Evolutionary conservation across 2,329 filamentous ascomycete genomes (phyloP).

Genomic region (Dactylellina parvicollis): DNA sequence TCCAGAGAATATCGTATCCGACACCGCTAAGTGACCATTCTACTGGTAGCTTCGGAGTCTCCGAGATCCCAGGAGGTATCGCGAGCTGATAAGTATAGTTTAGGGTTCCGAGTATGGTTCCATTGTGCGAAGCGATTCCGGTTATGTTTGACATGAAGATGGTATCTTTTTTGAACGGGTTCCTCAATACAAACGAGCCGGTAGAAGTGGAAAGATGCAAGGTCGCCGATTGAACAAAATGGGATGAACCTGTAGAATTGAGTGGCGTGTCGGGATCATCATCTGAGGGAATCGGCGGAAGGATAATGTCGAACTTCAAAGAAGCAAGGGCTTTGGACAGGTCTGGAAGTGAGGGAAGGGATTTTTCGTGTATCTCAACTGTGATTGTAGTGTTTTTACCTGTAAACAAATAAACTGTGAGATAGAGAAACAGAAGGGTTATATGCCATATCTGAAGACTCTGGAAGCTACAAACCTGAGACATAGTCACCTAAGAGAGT

Average conservation of each 20-base stretch:
- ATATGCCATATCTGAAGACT: background rate
- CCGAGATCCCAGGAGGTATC: constrained; percentile 75
- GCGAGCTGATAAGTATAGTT: constrained; percentile 77
- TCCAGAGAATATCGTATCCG: constrained; percentile 82
- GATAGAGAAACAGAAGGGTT: too few relatives aligned
- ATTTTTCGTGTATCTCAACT: constrained; percentile 74
- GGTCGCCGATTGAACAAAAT: constrained; percentile 85
- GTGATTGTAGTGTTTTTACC: constrained; percentile 83
- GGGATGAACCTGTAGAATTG: constrained; percentile 57
- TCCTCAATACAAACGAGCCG: constrained; percentile 82
- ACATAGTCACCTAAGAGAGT: constrained; percentile 85
- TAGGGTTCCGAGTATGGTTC: constrained; percentile 81
- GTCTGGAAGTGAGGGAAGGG: constrained; percentile 76
- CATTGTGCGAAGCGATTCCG: constrained; percentile 85
- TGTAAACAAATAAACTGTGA: constrained; percentile 56
- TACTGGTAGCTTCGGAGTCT: constrained; percentile 81
- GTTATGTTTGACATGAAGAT: constrained; percentile 82
- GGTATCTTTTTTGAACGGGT: constrained; percentile 77
- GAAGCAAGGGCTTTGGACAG: constrained; percentile 78
- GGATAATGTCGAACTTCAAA: constrained; percentile 75
- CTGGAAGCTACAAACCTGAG: constrained; percentile 68
- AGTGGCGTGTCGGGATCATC: constrained; percentile 60
- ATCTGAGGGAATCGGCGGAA: constrained; percentile 71
- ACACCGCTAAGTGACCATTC: constrained; percentile 79
- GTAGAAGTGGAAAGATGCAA: constrained; percentile 89